A percentile compares a stretch with the other conserved stretches of the same genome.
Conservation (phyloP, 257 asterid genomes). For the Fraxinus pennsylvanica region DNA sequence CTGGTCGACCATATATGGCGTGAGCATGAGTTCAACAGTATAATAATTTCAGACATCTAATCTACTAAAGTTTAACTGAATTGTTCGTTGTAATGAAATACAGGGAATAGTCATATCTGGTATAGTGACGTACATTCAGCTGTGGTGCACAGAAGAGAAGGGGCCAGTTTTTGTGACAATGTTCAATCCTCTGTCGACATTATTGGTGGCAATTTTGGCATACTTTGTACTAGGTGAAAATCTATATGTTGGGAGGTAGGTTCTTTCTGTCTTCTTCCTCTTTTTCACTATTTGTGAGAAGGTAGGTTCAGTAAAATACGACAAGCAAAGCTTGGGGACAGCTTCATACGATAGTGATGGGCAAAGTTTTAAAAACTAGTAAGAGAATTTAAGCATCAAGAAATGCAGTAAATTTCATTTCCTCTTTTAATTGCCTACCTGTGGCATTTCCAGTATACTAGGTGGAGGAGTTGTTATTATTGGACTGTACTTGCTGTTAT, state of each 20-base stretch:
- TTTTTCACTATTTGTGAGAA: not conserved
- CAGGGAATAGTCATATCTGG: conserved; percentile 77
- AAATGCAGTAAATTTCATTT: not conserved
- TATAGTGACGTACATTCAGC: conserved; percentile 46
- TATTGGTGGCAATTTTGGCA: conserved; percentile 55
- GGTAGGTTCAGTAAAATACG: not conserved
- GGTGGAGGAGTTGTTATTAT: conserved; percentile 57
- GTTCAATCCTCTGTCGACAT: conserved; percentile 69
- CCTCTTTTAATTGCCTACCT: not conserved
- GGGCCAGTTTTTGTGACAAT: conserved; percentile 83
- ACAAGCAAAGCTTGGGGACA: too few relatives aligned
- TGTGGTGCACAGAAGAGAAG: conserved; percentile 69
- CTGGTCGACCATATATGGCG: conserved; percentile 72
- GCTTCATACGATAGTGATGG: too few relatives aligned
- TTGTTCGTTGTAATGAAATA: not conserved
- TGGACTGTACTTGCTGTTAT: conserved; percentile 69
- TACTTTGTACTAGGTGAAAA: conserved; percentile 70
- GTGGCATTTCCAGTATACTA: conserved; percentile 48
- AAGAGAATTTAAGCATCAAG: not conserved
- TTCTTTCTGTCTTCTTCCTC: not conserved
- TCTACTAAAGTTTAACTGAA: conserved; percentile 1
- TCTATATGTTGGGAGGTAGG: conserved; percentile 66
- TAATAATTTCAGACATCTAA: not conserved
- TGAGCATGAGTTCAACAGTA: conserved; percentile 25
- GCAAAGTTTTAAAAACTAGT: too few relatives aligned